phyloP scores from a whole-genome alignment of 495 filamentous ascomycete genomes.

The Hyaloscypha bicolor region DNA sequence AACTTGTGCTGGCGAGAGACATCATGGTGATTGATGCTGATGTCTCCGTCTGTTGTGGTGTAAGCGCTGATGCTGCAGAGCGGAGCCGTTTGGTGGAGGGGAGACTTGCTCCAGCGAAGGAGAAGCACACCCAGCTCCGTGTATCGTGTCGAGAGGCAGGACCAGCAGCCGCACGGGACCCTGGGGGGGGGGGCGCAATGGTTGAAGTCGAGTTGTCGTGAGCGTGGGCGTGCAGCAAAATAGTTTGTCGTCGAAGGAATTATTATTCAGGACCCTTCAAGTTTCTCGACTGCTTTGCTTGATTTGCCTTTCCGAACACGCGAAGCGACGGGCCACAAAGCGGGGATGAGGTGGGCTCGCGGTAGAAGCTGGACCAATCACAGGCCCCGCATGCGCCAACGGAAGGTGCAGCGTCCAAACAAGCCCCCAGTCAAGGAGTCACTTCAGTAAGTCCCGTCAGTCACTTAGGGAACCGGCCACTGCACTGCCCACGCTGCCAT shows the following conservation, averaged over 20 bases:
- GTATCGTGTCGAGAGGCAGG: not conserved
- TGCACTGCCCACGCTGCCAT: no score
- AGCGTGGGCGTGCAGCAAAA: not conserved
- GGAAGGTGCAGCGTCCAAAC: not conserved
- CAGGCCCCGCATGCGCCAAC: not conserved
- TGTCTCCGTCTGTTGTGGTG: constrained; percentile 28
- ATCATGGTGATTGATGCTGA: constrained; percentile 35
- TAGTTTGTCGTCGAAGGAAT: constrained; percentile 8
- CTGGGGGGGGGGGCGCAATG: constrained; percentile 1
- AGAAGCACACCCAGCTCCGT: constrained; percentile 15
- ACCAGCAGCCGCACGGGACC: not conserved
- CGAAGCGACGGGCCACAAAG: not conserved
- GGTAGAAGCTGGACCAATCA: not conserved
- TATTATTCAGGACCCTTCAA: constrained; percentile 10
- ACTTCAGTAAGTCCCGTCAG: not conserved
- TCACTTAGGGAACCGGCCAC: no score
- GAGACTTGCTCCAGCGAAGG: constrained; percentile 23
- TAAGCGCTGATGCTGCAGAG: constrained; percentile 1
- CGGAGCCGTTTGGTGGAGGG: constrained; percentile 2
- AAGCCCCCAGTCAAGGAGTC: not conserved
- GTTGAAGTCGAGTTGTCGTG: constrained; percentile 15
- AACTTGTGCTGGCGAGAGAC: constrained; percentile 25
- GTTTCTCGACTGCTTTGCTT: not conserved
- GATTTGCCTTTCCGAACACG: not conserved
- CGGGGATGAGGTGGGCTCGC: not conserved